phyloP scores from a whole-genome alignment of 176 grass and related monocot genomes.

The Pontederia crassipes region DNA sequence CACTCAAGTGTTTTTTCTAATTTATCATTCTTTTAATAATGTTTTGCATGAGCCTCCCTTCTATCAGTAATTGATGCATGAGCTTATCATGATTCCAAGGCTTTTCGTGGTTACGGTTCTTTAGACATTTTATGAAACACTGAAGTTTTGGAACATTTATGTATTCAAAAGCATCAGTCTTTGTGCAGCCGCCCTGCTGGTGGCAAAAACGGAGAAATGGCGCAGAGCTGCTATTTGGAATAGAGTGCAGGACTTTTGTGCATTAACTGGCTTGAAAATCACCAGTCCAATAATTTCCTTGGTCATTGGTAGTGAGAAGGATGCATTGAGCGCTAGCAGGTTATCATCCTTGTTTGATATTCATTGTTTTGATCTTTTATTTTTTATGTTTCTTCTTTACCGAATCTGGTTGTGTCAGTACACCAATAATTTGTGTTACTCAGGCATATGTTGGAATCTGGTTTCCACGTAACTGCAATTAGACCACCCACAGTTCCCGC shows the following conservation, averaged over 20 bases:
- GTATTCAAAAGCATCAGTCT: slow-evolving; percentile 13
- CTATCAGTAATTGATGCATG: background rate
- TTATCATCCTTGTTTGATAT: slow-evolving; percentile 13
- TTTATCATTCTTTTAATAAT: background rate
- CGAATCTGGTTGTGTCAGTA: background rate
- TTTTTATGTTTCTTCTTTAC: slow-evolving; percentile 9
- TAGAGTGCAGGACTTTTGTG: slow-evolving; percentile 64
- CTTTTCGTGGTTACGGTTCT: background rate
- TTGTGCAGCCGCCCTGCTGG: slow-evolving; percentile 59
- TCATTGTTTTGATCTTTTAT: slow-evolving; percentile 4
- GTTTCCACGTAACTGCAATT: slow-evolving; percentile 89
- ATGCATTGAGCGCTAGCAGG: slow-evolving; percentile 78
- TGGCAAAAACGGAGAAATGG: slow-evolving; percentile 75
- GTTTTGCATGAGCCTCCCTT: too few species aligned
- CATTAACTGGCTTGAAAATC: slow-evolving; percentile 48
- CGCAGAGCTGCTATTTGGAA: slow-evolving; percentile 61
- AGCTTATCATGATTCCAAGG: background rate
- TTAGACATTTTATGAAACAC: background rate
- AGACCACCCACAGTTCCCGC: slow-evolving; percentile 76
- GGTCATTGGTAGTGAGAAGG: slow-evolving; percentile 68
- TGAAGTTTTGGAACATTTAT: background rate
- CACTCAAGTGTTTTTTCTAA: slow-evolving; percentile 7
- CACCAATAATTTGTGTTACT: background rate
- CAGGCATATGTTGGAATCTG: slow-evolving; percentile 79
- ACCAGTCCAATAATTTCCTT: slow-evolving; percentile 90